Base-by-base conservation (phyloP, 2,329 filamentous ascomycete genomes). In the Xylariaceae sp. region DNA sequence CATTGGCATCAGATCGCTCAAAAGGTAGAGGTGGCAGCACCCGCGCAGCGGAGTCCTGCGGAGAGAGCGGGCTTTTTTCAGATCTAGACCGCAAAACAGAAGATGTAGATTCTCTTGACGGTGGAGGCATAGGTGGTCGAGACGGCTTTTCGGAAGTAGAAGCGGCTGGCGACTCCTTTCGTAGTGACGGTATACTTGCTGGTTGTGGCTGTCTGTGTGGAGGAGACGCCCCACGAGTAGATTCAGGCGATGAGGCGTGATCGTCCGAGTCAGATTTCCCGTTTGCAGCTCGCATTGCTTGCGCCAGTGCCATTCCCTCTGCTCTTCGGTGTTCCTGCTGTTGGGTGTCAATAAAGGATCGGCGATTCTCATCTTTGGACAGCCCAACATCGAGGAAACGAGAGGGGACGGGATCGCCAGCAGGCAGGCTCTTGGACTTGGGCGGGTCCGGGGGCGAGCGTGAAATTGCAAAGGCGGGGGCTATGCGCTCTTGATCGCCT, bases 281-380 rank as follows among this genome's bases (percentile, higher is more conserved):
- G 58, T 63, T 68, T 42, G 64, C 65, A 46, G 70, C 68, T 35
- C 73, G 71, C 11, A 72, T 65, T 4, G 80, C 80, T 55, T 80
- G 74, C 6, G 80, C 75, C 58, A 86, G 77, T 6, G 80, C 82
- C 62, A 75, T 74, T 2, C 80, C 83, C 65, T 86, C 83, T 4
- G 78, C 81, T 62, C 79, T 71, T 39, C 81, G 76, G 77, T 85
- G 84, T 64, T 85, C 73, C 3, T 80, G 80, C 64, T 77, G 79
- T 60, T 80, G 80, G 19, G 74, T 73, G 65, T 80, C 80, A 53
- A 84, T 82, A 60, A 80, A 82, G 0, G 80, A 84, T 55, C 74
- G 76, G 49, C 80, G 74, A 44, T 77, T 76, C 30, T 83, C 80
- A 57, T 83, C 77, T 32, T 73, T 74, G 8, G 67, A 64, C n/a